Percentiles rank a stretch among this genome's conserved stretches.
phyloP scores from a whole-genome alignment of 2,329 filamentous ascomycete genomes.

The Sporothrix protearum region DNA sequence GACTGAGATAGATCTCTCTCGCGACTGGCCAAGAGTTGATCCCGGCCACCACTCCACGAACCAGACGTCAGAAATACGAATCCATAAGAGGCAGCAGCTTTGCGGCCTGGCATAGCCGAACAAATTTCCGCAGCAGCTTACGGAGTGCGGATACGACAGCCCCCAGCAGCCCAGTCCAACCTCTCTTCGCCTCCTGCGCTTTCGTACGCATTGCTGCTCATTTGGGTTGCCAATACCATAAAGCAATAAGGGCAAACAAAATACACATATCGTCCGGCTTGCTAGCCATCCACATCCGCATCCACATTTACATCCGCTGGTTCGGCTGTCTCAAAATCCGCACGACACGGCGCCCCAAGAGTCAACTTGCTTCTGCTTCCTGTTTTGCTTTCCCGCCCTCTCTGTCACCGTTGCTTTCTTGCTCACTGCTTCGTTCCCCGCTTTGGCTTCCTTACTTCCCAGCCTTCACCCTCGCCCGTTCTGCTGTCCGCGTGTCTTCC shows the following conservation, averaged over 20 bases:
- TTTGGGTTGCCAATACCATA: background rate
- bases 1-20: background rate
- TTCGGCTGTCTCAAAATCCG: background rate
- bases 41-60: background rate
- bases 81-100: conserved; percentile 12
- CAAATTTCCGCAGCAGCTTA: conserved; percentile 6
- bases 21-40: background rate
- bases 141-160: background rate
- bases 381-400: background rate
- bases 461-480: background rate
- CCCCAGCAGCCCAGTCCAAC: background rate
- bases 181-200: background rate
- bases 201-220: background rate
- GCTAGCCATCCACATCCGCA: background rate
- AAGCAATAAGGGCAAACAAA: background rate
- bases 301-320: background rate
- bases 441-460: background rate
- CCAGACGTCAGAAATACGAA: conserved; percentile 2
- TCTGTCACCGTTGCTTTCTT: conserved; percentile 2
- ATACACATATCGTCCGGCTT: background rate
- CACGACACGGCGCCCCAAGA: background rate
- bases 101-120: conserved; percentile 3
- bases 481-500: background rate
- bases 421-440: background rate
- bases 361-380: background rate